Percentiles rank a stretch among this genome's conserved stretches.
phyloP scores from a whole-genome alignment of 2,329 filamentous ascomycete genomes.

The Xylariaceae sp. region DNA sequence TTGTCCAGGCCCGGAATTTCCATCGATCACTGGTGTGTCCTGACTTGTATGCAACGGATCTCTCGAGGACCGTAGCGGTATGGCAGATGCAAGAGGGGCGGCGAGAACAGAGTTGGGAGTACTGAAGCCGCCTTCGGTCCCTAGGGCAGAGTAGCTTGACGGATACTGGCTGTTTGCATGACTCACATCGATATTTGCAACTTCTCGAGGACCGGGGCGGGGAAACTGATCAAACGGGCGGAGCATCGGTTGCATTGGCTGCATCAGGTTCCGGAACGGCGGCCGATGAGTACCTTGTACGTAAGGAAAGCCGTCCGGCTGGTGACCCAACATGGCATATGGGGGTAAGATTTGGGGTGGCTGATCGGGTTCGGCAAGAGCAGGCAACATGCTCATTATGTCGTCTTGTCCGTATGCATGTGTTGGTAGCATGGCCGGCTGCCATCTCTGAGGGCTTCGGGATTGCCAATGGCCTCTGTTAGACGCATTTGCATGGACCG shows the following conservation, averaged over 20 bases:
- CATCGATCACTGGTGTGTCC: too few relatives aligned
- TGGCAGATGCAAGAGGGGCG: too few relatives aligned
- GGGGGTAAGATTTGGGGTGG: constrained; percentile 1
- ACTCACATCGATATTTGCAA: too few relatives aligned
- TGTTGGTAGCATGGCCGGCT: constrained; percentile 8
- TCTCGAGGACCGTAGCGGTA: too few relatives aligned
- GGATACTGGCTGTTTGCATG: too few relatives aligned
- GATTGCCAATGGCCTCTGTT: constrained; percentile 11
- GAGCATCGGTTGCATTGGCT: neutral
- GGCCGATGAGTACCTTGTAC: neutral
- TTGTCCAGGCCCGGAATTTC: too few relatives aligned
- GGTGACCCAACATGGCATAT: neutral
- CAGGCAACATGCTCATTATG: neutral
- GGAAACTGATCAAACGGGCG: neutral
- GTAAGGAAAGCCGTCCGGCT: neutral
- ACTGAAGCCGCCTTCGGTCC: too few relatives aligned
- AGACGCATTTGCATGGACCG: constrained; percentile 16
- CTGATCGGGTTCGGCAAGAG: constrained; percentile 3
- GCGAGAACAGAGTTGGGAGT: too few relatives aligned
- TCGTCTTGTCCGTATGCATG: neutral
- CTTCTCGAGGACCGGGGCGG: neutral
- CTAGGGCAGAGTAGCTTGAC: too few relatives aligned
- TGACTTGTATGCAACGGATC: too few relatives aligned
- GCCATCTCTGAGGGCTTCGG: constrained; percentile 13
- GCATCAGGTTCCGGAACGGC: neutral